Evolutionary conservation across 306 rosid genomes (phyloP).

Genomic region (Pachyrhizus erosus): DNA sequence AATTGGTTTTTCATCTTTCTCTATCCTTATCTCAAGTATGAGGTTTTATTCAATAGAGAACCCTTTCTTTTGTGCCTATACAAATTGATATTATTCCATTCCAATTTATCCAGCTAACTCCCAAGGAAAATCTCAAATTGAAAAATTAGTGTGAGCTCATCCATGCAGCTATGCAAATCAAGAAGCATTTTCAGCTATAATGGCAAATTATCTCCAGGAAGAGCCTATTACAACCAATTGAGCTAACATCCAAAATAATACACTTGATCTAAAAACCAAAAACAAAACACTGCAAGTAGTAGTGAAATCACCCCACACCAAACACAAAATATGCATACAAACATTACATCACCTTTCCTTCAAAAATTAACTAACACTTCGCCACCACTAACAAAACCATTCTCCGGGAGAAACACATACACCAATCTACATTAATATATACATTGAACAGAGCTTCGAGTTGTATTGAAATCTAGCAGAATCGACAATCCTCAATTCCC

Average conservation of each 20-base stretch:
- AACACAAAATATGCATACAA: conserved; percentile 8
- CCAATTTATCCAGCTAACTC: not conserved
- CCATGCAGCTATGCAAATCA: not conserved
- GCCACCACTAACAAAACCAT: not conserved
- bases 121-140: not conserved
- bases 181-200: not conserved
- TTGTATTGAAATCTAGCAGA: not conserved
- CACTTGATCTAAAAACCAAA: not conserved
- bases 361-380: conserved; percentile 1
- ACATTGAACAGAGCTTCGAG: not conserved
- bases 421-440: conserved; percentile 1
- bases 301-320: conserved; percentile 1
- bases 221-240: not conserved
- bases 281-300: not conserved
- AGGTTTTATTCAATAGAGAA: not conserved
- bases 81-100: not conserved
- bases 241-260: not conserved
- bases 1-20: not conserved
- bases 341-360: too few relatives aligned
- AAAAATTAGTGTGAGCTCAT: not conserved
- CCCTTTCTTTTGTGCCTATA: not conserved
- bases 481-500: conserved; percentile 45
- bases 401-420: not conserved
- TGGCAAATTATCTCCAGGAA: conserved; percentile 9
- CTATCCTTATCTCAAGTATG: not conserved